A percentile compares a stretch with the other conserved stretches of the same genome.
Conservation (phyloP, 192 early-diverging fungal genomes). For the Backusella morwellensis region DNA sequence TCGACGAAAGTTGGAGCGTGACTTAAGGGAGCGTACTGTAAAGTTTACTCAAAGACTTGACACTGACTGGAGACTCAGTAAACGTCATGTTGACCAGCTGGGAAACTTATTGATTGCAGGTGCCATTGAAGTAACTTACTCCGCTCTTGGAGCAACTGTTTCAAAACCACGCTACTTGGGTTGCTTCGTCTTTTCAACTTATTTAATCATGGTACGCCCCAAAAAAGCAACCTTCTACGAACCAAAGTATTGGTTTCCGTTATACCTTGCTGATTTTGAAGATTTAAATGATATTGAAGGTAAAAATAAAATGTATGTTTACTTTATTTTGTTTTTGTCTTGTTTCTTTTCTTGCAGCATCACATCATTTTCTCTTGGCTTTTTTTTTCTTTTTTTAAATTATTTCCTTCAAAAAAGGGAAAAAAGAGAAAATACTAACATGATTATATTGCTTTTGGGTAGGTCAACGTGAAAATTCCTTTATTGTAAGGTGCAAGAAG, state of each 20-base stretch:
- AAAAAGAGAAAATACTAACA: background rate
- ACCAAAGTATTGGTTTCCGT: slow-evolving; percentile 66
- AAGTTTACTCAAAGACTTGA: slow-evolving; percentile 32
- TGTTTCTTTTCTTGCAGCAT: background rate
- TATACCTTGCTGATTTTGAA: slow-evolving; percentile 55
- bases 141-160: slow-evolving; percentile 24
- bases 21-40: slow-evolving; percentile 30
- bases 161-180: slow-evolving; percentile 51
- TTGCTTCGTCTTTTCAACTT: slow-evolving; percentile 61
- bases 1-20: slow-evolving; percentile 22
- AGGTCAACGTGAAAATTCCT: slow-evolving; percentile 17
- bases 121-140: slow-evolving; percentile 44
- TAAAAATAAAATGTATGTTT: slow-evolving; percentile 18
- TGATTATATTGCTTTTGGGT: background rate
- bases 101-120: slow-evolving; percentile 44
- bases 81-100: slow-evolving; percentile 28
- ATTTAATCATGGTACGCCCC: slow-evolving; percentile 56
- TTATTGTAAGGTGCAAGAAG: slow-evolving; percentile 23
- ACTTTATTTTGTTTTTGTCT: background rate
- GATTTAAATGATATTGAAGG: slow-evolving; percentile 42
- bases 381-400: background rate
- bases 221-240: slow-evolving; percentile 48
- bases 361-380: background rate
- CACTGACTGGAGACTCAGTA: slow-evolving; percentile 31
- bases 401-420: slow-evolving; percentile 10